These are phyloP conservation scores for Plasmodium vinckei DNA, from an alignment of 169 alveolate species.

Conservation along the genomic window DNA sequence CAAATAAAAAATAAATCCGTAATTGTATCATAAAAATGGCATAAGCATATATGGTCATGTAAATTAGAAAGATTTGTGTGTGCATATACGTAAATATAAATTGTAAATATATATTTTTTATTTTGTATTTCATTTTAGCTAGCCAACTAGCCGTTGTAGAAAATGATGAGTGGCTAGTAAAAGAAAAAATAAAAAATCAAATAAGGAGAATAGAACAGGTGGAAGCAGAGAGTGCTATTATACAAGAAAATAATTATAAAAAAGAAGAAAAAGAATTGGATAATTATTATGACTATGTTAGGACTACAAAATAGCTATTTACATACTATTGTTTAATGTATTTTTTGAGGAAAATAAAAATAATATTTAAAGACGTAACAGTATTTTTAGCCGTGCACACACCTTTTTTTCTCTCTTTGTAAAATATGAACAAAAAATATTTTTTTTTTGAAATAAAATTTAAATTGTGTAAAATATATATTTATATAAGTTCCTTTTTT, in stretches of 20 bases:
- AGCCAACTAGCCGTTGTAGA: constrained; percentile 20
- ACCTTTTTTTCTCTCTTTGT: too few relatives aligned
- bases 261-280: constrained; percentile 36
- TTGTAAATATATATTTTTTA: not conserved
- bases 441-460: too few relatives aligned
- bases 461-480: too few relatives aligned
- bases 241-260: constrained; percentile 3
- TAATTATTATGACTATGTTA: constrained; percentile 20
- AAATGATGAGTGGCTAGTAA: constrained; percentile 12
- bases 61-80: not conserved
- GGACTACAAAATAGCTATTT: not conserved
- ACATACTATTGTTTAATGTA: too few relatives aligned
- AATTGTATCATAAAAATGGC: too few relatives aligned
- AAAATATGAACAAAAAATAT: too few relatives aligned
- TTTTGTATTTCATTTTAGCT: constrained; percentile 5
- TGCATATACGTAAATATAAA: not conserved
- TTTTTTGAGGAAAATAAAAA: too few relatives aligned
- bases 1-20: not conserved
- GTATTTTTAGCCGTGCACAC: too few relatives aligned
- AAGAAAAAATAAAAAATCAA: constrained; percentile 4
- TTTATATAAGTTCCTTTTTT: too few relatives aligned
- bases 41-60: not conserved
- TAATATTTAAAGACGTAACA: too few relatives aligned
- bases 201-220: constrained; percentile 23
- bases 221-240: constrained; percentile 9